Percentiles rank a stretch among this genome's conserved stretches.
These are phyloP conservation scores for Balakata baccata DNA, from an alignment of 345 rosid genomes.

Conservation along the genomic window DNA sequence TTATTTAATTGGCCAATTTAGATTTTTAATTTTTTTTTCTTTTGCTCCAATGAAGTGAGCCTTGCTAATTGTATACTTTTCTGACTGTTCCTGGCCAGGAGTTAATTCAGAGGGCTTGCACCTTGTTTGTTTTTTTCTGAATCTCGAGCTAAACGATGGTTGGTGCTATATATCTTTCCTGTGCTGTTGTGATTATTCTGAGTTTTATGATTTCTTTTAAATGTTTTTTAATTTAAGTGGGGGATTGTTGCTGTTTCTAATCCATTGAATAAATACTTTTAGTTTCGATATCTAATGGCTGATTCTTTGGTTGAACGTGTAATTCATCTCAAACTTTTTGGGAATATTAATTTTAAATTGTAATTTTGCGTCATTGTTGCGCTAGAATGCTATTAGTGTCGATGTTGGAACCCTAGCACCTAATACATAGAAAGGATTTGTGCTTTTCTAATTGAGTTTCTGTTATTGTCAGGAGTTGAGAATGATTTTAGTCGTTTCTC, in stretches of 20 bases:
- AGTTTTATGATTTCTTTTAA: neutral
- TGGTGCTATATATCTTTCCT: neutral
- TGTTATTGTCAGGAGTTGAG: neutral
- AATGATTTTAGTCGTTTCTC: neutral
- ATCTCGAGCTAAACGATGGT: no score
- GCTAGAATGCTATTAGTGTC: neutral
- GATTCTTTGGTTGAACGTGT: neutral
- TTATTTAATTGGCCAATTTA: no score
- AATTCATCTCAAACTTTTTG: neutral
- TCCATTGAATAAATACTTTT: neutral
- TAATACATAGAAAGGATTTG: neutral
- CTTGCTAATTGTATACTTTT: no score
- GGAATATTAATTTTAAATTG: neutral
- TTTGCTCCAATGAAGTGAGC: no score
- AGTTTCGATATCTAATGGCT: neutral
- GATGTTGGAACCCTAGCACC: neutral
- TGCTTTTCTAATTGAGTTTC: neutral
- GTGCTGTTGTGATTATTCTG: neutral
- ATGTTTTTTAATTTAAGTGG: neutral
- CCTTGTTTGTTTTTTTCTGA: no score
- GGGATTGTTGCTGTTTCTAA: neutral
- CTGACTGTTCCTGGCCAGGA: no score
- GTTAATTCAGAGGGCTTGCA: no score
- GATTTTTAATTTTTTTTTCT: neutral
- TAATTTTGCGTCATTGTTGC: neutral